Conservation (phyloP, 345 rosid genomes). For the Citrus maxima region DNA sequence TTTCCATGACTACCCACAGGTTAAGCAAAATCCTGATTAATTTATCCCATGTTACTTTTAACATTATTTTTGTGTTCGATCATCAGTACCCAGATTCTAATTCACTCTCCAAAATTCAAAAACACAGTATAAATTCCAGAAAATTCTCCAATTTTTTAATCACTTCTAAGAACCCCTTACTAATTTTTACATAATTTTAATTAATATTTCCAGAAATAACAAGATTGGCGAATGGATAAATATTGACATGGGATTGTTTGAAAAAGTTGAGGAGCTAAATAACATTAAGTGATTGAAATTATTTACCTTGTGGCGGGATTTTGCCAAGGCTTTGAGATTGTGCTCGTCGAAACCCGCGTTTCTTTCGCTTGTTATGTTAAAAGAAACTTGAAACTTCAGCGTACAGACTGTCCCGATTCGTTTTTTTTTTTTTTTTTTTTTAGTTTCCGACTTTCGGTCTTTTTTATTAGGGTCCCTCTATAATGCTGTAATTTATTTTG, state of each 20-base stretch:
- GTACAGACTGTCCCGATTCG: not conserved
- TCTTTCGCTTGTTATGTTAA: not conserved
- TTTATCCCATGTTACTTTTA: not conserved
- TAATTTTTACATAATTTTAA: not conserved
- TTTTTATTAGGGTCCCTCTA: too few species aligned
- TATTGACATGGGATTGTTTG: not conserved
- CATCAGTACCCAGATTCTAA: not conserved
- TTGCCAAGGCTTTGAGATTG: not conserved
- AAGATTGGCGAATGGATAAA: not conserved
- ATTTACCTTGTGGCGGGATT: not conserved
- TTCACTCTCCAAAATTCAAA: not conserved
- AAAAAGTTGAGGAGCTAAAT: not conserved
- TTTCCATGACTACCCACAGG: not conserved
- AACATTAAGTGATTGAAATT: not conserved
- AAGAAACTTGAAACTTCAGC: slow-evolving; percentile 5
- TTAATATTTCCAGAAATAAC: not conserved
- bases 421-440: too few species aligned
- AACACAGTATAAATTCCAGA: not conserved
- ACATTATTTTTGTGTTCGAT: not conserved
- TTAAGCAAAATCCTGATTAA: not conserved
- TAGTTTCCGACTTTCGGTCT: too few species aligned
- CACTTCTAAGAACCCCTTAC: not conserved
- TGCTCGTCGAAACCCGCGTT: slow-evolving; percentile 20
- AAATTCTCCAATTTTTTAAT: not conserved
- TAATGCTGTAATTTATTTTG: too few species aligned